Conservation (phyloP, 2,329 filamentous ascomycete genomes). For the Apiospora phragmitis region DNA sequence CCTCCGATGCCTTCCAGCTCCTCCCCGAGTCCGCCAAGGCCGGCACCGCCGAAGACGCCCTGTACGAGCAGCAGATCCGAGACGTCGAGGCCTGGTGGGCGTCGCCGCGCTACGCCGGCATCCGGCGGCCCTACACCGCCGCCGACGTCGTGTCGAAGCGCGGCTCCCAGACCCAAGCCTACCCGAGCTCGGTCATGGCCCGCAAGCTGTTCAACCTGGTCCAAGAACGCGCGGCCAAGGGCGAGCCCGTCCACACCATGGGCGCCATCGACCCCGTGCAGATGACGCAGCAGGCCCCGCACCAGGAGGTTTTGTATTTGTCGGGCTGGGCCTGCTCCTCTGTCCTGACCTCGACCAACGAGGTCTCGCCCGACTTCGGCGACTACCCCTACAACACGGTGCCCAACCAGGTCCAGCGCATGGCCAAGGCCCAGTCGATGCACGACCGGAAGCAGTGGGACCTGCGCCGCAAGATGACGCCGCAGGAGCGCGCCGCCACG, state of each 20-base stretch:
- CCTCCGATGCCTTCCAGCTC: conserved; percentile 83
- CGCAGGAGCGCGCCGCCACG: conserved; percentile 70
- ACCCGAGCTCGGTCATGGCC: conserved; percentile 93
- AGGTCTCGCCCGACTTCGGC: conserved; percentile 96
- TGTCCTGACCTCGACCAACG: conserved; percentile 89
- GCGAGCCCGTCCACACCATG: conserved; percentile 94
- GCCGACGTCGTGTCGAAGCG: conserved; percentile 93
- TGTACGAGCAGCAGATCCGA: conserved; percentile 81
- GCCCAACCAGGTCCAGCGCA: conserved; percentile 92
- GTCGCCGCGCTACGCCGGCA: conserved; percentile 79
- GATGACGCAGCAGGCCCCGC: conserved; percentile 96
- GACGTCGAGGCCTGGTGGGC: conserved; percentile 92
- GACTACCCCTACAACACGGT: conserved; percentile 99
- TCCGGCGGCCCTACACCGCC: conserved; percentile 87
- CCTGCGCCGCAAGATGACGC: conserved; percentile 71
- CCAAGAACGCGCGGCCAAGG: conserved; percentile 72
- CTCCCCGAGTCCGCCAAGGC: conserved; percentile 76
- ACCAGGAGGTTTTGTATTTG: conserved; percentile 94
- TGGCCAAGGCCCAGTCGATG: conserved; percentile 95
- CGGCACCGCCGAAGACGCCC: conserved; percentile 77
- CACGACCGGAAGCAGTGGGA: conserved; percentile 98
- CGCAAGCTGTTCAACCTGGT: conserved; percentile 91
- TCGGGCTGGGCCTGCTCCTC: conserved; percentile 98
- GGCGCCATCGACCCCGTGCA: conserved; percentile 98
- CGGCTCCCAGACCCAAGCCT: conserved; percentile 81